Base-by-base conservation (phyloP, 2,329 filamentous ascomycete species). In the Beauveria rudraprayagi region DNA sequence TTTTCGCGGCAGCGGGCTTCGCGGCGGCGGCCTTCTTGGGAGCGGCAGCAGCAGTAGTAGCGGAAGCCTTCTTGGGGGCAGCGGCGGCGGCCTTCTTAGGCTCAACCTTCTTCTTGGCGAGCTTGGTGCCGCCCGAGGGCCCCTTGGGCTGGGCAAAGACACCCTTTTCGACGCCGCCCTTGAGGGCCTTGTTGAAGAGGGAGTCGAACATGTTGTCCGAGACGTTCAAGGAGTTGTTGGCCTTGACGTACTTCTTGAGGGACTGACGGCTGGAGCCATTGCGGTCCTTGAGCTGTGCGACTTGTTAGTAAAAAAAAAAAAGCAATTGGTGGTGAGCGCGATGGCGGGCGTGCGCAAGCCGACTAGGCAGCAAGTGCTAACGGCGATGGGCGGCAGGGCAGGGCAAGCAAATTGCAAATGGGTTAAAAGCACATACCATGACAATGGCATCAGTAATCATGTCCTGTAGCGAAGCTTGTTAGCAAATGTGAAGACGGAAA, bases 81-180 rank as follows among this genome's bases (percentile, higher is more conserved):
- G 67, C 69, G 55, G 69, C 63, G 48, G 67, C 69, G 46, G 66
- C 68, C 66, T 71, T 71, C 72, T 77, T 77, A 57, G 73, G 68
- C 66, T 75, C 73, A 24, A 71, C 69, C 66, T 80, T 75, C 81
- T 91, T 92, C 86, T 93, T 93, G 63, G 88, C 89, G 63, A 96
- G 87, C 88, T 96, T 96, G 77, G 94, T 91, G 67, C 91, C 89
- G 63, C 92, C 92, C 65, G 92, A 96, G 63, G 91, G 83, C 70
- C 91, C 92, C 86, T 96, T 96, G 71, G 92, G 92, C 75, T 93
- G 91, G 71, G 87, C 83, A 73, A 96, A 96, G 70, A 90, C 83
- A 65, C 90, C 90, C 82, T 89, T 92, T 71, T 95, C 90, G 69
- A 92, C 91, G 75, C 92, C 92, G 63, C 80, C 78, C 77, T 88